These are phyloP conservation scores for Mycena vulgaris DNA, from an alignment of 768 basidiomycete genomes.

Conservation along the genomic window DNA sequence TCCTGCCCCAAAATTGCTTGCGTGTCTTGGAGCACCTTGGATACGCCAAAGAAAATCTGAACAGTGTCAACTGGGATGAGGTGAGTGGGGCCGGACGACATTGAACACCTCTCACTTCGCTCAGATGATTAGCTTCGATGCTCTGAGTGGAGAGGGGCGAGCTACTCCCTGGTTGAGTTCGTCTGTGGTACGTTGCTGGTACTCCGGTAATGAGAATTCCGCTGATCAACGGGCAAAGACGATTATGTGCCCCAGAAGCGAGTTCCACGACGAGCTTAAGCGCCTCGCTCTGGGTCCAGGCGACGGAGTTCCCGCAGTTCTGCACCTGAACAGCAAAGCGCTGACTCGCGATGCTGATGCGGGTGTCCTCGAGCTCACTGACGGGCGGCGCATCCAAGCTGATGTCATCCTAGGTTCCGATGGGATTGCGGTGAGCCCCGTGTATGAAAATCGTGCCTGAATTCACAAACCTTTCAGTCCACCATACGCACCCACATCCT, in stretches of 20 bases:
- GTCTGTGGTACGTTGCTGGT: too few species aligned
- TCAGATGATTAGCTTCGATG: background rate
- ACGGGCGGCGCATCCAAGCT: background rate
- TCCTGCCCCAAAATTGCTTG: background rate
- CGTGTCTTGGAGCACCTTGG: constrained; percentile 12
- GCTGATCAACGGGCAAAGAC: background rate
- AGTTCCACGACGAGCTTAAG: too few species aligned
- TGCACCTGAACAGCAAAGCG: constrained; percentile 9
- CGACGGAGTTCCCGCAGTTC: constrained; percentile 1
- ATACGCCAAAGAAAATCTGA: constrained; percentile 11
- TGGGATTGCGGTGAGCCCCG: constrained; percentile 9
- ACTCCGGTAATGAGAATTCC: too few species aligned
- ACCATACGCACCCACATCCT: constrained; percentile 12
- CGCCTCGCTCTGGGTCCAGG: constrained; percentile 15
- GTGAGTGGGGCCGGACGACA: background rate
- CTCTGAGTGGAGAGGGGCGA: background rate
- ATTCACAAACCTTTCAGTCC: background rate
- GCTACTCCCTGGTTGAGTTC: background rate
- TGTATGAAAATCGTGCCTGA: background rate
- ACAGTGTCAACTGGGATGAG: background rate
- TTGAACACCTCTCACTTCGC: background rate
- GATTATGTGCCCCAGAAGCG: constrained; percentile 1
- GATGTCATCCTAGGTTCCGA: constrained; percentile 22
- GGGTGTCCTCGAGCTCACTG: background rate
- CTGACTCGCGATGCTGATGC: background rate